Evolutionary conservation across 2,329 filamentous ascomycete species (phyloP), one percentile per base, ranked within the genome.

Genomic region (Fusarium tricinctum): DNA sequence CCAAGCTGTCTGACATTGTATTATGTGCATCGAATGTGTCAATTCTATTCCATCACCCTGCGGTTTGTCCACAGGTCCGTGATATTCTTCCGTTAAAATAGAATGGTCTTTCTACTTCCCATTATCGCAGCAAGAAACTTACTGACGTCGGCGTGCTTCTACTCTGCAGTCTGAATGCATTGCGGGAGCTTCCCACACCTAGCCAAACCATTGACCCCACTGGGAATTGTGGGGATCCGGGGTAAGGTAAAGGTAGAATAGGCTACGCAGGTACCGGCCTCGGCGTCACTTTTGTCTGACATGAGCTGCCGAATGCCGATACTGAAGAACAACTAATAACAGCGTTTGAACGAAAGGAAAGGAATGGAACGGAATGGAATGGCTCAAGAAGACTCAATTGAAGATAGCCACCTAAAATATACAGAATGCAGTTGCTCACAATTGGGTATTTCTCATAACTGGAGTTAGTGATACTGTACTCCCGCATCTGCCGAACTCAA

Each of bases 171-270:
- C 28, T 46, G 48, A 30, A 30, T 30, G 12, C 28, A 30, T 8
- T 23, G 23, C 32, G 62, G 49, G 28, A 35, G 35, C 38, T 38
- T 42, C 38, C 53, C 23, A 52, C 19, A 52, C 20, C 23, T 23
- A 46, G 20, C 9, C 12, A 23, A 44, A 33, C 15, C 19, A 46
- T 26, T 23, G 30, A 26, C 19, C 58, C 63, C 58, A 38, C 56
- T 64, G 30, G 30, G 33, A 70, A 52, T 58, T 65, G 40, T 49
- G 67, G 63, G 63, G 63, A 70, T 70, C 67, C 51, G 67, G 67
- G 67, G 67, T 70, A 70, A 59, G 28, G 45, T 8, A 23, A 23
- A 30, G 6, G 13, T 13, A 30, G 28, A 13, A 30, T 13, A 30
- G 28, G 4, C 26, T 33, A 63, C 48, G 57, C 53, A 70, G 63